A percentile compares a stretch with the other conserved stretches of the same genome.
These are phyloP conservation scores for Kazachstania viticola DNA, from an alignment of 805 yeast genomes.

Conservation along the genomic window DNA sequence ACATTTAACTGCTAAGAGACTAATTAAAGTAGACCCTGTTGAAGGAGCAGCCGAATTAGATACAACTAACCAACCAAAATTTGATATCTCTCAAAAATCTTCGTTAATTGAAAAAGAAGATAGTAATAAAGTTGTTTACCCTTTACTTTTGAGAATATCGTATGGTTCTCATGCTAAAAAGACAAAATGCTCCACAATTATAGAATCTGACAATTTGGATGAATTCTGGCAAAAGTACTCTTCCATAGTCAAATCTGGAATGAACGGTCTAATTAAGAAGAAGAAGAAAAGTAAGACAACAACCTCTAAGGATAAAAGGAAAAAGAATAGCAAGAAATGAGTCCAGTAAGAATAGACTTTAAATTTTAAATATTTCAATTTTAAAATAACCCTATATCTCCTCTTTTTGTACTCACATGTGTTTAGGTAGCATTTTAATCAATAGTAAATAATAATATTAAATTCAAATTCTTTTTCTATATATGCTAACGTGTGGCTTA, in stretches of 20 bases:
- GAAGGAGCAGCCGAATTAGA: constrained; percentile 38
- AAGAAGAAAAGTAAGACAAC: constrained; percentile 62
- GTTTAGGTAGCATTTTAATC: too few relatives aligned
- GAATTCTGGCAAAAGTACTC: constrained; percentile 71
- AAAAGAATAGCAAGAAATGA: constrained; percentile 3
- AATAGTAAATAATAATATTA: too few relatives aligned
- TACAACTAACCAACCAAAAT: constrained; percentile 30
- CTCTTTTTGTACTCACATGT: neutral
- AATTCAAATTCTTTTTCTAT: too few relatives aligned
- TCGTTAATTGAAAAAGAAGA: constrained; percentile 7
- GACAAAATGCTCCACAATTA: constrained; percentile 61
- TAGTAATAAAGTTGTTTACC: constrained; percentile 33
- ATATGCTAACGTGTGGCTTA: too few relatives aligned
- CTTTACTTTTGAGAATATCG: constrained; percentile 53
- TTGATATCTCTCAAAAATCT: constrained; percentile 20
- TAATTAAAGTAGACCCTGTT: constrained; percentile 19
- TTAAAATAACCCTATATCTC: too few relatives aligned
- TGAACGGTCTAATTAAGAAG: constrained; percentile 69
- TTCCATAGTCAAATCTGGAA: constrained; percentile 55
- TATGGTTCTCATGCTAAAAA: constrained; percentile 27
- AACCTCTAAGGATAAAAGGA: constrained; percentile 17
- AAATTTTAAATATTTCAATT: too few relatives aligned
- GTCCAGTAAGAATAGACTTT: too few relatives aligned
- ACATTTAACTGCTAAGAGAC: constrained; percentile 19
- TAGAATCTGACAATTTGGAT: constrained; percentile 48